phyloP scores from a whole-genome alignment of 2,329 filamentous ascomycete genomes.

The Colletotrichum cereale region DNA sequence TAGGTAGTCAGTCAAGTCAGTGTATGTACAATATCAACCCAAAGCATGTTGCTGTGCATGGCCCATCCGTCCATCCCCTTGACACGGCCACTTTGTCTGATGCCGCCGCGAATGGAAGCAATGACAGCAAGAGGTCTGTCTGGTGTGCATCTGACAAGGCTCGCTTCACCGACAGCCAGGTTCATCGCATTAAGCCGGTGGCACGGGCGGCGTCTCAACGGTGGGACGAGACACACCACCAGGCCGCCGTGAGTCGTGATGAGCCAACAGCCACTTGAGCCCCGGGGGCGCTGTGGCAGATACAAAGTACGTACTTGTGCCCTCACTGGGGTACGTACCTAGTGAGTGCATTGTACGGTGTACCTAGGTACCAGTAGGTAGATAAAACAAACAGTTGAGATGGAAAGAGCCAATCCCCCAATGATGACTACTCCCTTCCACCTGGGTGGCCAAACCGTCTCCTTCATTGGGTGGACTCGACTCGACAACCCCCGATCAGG shows the following conservation, averaged over 20 bases:
- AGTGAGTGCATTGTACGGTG: no score
- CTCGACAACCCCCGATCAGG: not conserved
- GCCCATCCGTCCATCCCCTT: not conserved
- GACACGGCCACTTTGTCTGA: not conserved
- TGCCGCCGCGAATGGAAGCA: not conserved
- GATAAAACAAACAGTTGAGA: no score
- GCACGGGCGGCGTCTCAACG: conserved; percentile 33
- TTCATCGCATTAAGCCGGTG: conserved; percentile 37
- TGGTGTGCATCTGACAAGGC: not conserved
- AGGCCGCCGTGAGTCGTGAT: conserved; percentile 12
- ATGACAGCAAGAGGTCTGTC: not conserved
- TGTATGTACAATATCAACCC: no score
- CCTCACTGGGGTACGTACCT: no score
- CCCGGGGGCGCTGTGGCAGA: not conserved
- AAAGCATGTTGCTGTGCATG: no score
- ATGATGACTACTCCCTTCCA: conserved; percentile 6
- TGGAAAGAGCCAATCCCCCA: conserved; percentile 14
- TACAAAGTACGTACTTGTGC: no score
- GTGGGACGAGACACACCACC: conserved; percentile 29
- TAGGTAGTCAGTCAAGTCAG: not conserved
- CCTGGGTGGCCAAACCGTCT: conserved; percentile 7
- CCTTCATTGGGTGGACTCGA: not conserved
- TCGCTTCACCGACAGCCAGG: conserved; percentile 7
- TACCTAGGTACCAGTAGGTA: no score
- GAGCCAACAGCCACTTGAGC: not conserved